Conservation (phyloP, 164 flowering plant genomes). For the Kingdonia uniflora region DNA sequence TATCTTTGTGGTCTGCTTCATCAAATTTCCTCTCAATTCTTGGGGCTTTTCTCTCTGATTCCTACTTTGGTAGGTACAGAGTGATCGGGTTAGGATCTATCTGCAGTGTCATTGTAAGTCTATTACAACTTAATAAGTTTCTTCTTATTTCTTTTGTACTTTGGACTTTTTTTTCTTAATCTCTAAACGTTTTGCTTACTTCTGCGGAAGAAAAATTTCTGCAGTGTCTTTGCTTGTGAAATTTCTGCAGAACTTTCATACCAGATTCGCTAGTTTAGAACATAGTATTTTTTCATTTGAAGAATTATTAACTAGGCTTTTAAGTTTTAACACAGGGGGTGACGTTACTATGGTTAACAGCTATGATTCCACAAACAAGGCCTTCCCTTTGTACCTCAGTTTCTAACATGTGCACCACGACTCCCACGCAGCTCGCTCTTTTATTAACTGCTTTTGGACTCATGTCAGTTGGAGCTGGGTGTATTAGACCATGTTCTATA, state of each 20-base stretch:
- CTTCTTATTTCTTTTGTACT: too few relatives aligned
- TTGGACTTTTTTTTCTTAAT: too few relatives aligned
- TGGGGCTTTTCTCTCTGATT: background rate
- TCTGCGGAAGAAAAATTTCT: background rate
- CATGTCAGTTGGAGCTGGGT: slow-evolving; percentile 1
- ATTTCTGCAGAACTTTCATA: too few relatives aligned
- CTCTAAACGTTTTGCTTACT: too few relatives aligned
- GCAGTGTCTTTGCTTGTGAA: background rate
- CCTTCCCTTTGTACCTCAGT: background rate
- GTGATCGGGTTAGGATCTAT: too few relatives aligned
- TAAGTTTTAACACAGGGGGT: too few relatives aligned
- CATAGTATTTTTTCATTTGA: too few relatives aligned
- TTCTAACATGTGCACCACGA: background rate
- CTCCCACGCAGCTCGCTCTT: background rate
- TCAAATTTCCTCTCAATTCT: background rate
- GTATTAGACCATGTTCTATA: slow-evolving; percentile 2
- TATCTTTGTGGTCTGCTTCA: slow-evolving; percentile 1
- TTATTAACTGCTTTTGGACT: background rate
- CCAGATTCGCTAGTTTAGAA: too few relatives aligned
- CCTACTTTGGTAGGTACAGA: background rate
- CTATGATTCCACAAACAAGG: background rate
- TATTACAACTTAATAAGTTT: too few relatives aligned
- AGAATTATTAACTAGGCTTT: too few relatives aligned
- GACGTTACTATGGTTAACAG: background rate
- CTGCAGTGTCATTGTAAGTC: background rate